phyloP scores from a whole-genome alignment of 2,329 filamentous ascomycete genomes.

The Septoria linicola region DNA sequence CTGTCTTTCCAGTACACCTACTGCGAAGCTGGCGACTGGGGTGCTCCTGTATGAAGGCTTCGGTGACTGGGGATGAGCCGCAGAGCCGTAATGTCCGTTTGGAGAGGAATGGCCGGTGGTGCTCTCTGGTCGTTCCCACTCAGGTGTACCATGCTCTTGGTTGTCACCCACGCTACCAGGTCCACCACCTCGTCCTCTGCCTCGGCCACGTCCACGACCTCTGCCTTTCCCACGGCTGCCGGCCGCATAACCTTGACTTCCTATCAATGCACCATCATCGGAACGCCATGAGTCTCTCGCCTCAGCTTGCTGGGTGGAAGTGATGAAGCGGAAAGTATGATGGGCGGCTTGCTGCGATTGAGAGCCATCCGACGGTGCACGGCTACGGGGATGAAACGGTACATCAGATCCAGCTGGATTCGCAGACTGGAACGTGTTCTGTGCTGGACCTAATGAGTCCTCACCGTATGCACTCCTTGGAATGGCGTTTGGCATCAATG shows the following conservation, averaged over 20 bases:
- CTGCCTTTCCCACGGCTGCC: conserved; percentile 29
- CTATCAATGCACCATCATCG: conserved; percentile 21
- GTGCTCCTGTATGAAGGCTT: conserved; percentile 10
- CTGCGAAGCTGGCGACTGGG: conserved; percentile 11
- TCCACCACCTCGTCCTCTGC: conserved; percentile 39
- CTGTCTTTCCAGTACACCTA: conserved; percentile 22
- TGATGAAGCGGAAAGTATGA: conserved; percentile 37
- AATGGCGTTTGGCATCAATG: conserved; percentile 37
- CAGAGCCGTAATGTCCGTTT: conserved; percentile 36
- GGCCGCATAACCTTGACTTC: conserved; percentile 6
- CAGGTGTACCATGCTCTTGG: conserved; percentile 39
- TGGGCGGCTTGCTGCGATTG: conserved; percentile 28
- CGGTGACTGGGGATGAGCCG: conserved; percentile 20
- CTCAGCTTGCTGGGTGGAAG: conserved; percentile 34
- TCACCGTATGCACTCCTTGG: conserved; percentile 37
- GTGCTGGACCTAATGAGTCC: conserved; percentile 24
- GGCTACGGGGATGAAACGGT: conserved; percentile 29
- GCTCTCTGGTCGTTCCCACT: conserved; percentile 44
- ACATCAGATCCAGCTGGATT: conserved; percentile 16
- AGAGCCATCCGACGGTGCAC: conserved; percentile 36
- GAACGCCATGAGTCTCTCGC: conserved; percentile 34
- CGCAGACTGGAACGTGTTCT: conserved; percentile 20
- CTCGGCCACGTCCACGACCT: conserved; percentile 44
- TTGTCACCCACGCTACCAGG: conserved; percentile 15
- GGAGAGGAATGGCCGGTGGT: conserved; percentile 39